A percentile compares a stretch with the other conserved stretches of the same genome.
Conservation (phyloP, 2,329 filamentous ascomycete genomes). For the Purpureocillium takamizusanense region DNA sequence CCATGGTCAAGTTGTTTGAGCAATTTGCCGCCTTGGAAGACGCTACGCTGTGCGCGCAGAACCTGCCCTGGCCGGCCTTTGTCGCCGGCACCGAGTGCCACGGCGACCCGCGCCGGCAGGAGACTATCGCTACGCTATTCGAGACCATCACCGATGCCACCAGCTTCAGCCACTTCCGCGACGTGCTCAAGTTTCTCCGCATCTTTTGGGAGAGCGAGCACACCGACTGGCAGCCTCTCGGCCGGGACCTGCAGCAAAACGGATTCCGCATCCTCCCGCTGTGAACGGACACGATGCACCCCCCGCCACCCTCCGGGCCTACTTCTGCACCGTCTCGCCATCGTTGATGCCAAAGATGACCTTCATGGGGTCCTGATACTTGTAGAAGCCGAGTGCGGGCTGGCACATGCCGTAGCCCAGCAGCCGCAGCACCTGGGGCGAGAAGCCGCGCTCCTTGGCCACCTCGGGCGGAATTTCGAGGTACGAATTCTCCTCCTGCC, state of each 20-base stretch:
- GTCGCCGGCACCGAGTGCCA: slow-evolving; percentile 18
- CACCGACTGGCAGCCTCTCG: slow-evolving; percentile 16
- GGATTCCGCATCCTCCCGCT: slow-evolving; percentile 13
- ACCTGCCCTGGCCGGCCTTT: slow-evolving; percentile 19
- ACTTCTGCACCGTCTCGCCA: slow-evolving; percentile 18
- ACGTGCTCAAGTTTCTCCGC: slow-evolving; percentile 12
- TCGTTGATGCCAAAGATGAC: slow-evolving; percentile 25
- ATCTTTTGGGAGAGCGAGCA: slow-evolving; percentile 15
- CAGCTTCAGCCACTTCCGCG: slow-evolving; percentile 14
- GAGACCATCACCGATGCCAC: slow-evolving; percentile 10
- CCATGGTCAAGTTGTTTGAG: slow-evolving; percentile 11
- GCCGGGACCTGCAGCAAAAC: slow-evolving; percentile 10
- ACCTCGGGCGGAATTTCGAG: slow-evolving; percentile 18
- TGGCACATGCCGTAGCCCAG: slow-evolving; percentile 22
- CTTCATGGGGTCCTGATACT: slow-evolving; percentile 27
- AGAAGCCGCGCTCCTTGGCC: slow-evolving; percentile 18
- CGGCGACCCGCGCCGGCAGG: slow-evolving; percentile 10
- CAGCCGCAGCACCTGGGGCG: slow-evolving; percentile 20
- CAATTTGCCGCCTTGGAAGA: slow-evolving; percentile 14
- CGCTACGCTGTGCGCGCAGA: slow-evolving; percentile 14
- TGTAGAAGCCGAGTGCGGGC: slow-evolving; percentile 23
- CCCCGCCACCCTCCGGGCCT: neutral
- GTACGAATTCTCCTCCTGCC: slow-evolving; percentile 25
- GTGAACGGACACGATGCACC: slow-evolving; percentile 4
- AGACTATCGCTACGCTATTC: slow-evolving; percentile 9